A percentile compares a stretch with the other conserved stretches of the same genome.
Conservation (phyloP, 148 eudicot genomes). For the Drosera capensis region DNA sequence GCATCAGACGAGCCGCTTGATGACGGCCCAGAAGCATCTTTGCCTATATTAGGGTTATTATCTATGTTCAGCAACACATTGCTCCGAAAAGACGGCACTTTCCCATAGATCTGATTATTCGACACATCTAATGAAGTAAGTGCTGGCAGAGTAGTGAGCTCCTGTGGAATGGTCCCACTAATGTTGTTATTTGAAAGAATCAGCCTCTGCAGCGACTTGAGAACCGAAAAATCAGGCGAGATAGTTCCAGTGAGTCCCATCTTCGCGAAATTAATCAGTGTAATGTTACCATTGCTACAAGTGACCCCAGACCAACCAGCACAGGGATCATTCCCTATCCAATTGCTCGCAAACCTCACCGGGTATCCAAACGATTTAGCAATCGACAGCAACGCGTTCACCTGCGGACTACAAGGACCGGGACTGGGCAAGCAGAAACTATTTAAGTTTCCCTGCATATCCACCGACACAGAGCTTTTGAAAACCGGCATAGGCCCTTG, state of each 20-base stretch:
- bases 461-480: slow-evolving; percentile 19
- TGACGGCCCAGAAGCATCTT: slow-evolving; percentile 18
- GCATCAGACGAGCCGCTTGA: slow-evolving; percentile 11
- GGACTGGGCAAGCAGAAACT: slow-evolving; percentile 49
- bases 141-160: slow-evolving; percentile 40
- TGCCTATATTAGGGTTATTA: slow-evolving; percentile 48
- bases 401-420: slow-evolving; percentile 48
- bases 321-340: slow-evolving; percentile 78
- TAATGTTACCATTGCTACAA: slow-evolving; percentile 42
- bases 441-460: slow-evolving; percentile 21
- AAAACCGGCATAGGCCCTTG: slow-evolving; percentile 68
- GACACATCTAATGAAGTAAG: slow-evolving; percentile 47
- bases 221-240: slow-evolving; percentile 38
- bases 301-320: slow-evolving; percentile 33
- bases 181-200: slow-evolving; percentile 45
- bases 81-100: slow-evolving; percentile 34
- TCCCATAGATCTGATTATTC: slow-evolving; percentile 42
- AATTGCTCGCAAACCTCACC: slow-evolving; percentile 25
- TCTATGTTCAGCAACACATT: slow-evolving; percentile 21
- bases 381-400: slow-evolving; percentile 33
- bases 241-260: slow-evolving; percentile 45
- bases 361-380: slow-evolving; percentile 57
- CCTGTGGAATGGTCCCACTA: slow-evolving; percentile 55
- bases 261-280: slow-evolving; percentile 32
- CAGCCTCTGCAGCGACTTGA: slow-evolving; percentile 37